A percentile compares a stretch with the other conserved stretches of the same genome.
phyloP scores from a whole-genome alignment of 805 yeast species.

The Pichia thaimueangensis region DNA sequence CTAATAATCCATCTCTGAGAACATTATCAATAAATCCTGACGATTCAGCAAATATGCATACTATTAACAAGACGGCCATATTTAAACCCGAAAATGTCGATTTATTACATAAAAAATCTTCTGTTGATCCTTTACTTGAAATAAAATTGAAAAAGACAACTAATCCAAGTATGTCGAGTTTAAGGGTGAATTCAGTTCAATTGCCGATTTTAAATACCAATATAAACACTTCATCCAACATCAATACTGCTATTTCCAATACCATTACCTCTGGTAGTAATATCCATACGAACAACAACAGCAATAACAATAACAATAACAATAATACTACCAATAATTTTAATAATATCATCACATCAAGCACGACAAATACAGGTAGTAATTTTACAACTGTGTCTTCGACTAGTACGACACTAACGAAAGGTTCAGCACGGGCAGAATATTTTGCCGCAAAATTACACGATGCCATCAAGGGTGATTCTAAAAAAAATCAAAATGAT shows the following conservation, averaged over 20 bases:
- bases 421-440: conserved; percentile 72
- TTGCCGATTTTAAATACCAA: no score
- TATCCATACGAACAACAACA: no score
- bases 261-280: no score
- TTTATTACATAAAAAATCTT: conserved; percentile 4
- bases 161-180: conserved; percentile 23
- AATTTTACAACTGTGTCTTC: conserved; percentile 24
- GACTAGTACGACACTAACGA: conserved; percentile 32
- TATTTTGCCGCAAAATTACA: conserved; percentile 93
- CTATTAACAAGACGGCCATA: no score
- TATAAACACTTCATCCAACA: no score
- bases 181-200: conserved; percentile 21
- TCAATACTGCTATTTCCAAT: no score
- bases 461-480: conserved; percentile 86
- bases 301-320: no score
- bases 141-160: conserved; percentile 14
- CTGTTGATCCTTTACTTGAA: conserved; percentile 8
- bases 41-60: not conserved
- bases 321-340: no score
- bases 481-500: conserved; percentile 59
- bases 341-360: no score
- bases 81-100: not conserved
- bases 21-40: not conserved
- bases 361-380: no score
- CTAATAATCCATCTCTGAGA: not conserved